Evolutionary conservation across 768 basidiomycete species (phyloP).

Genomic region (Boletus coccyginus): DNA sequence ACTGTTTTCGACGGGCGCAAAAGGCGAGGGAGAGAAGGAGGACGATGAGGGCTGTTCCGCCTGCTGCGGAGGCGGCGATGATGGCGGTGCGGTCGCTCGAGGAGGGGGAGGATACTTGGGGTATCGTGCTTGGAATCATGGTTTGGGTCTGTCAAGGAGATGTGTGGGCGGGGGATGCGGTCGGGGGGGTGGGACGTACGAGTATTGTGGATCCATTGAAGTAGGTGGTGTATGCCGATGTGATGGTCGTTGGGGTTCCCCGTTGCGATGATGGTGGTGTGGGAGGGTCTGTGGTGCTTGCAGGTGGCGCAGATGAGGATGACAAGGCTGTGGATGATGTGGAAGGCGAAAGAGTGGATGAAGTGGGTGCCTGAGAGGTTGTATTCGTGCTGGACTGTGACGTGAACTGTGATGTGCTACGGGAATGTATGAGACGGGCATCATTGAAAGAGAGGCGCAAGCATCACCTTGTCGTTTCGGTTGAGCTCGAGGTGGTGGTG

Average conservation of each 20-base stretch:
- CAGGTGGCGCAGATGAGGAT: not conserved
- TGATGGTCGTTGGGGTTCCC: conserved; percentile 16
- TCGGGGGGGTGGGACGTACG: conserved; percentile 11
- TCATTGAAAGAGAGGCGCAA: not conserved
- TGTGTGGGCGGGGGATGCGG: not conserved
- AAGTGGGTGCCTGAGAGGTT: not conserved
- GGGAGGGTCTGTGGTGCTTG: conserved; percentile 1
- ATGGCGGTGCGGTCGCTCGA: conserved; percentile 34
- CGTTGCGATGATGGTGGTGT: conserved; percentile 5
- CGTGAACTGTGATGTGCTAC: conserved; percentile 4
- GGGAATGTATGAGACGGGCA: not conserved
- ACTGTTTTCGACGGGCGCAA: conserved; percentile 35
- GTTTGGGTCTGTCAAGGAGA: conserved; percentile 11
- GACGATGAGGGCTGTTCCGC: conserved; percentile 36
- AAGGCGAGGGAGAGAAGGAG: conserved; percentile 37
- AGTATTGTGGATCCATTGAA: conserved; percentile 10
- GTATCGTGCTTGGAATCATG: conserved; percentile 20
- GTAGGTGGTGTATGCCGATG: conserved; percentile 17
- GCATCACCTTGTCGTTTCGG: conserved; percentile 14
- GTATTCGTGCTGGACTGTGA: not conserved
- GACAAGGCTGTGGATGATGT: not conserved
- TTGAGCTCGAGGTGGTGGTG: conserved; percentile 1
- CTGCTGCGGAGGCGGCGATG: conserved; percentile 43
- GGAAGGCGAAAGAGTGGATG: not conserved
- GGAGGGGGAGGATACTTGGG: not conserved